phyloP scores from a whole-genome alignment of 805 yeast species.

The Ascoidea rubescens region DNA sequence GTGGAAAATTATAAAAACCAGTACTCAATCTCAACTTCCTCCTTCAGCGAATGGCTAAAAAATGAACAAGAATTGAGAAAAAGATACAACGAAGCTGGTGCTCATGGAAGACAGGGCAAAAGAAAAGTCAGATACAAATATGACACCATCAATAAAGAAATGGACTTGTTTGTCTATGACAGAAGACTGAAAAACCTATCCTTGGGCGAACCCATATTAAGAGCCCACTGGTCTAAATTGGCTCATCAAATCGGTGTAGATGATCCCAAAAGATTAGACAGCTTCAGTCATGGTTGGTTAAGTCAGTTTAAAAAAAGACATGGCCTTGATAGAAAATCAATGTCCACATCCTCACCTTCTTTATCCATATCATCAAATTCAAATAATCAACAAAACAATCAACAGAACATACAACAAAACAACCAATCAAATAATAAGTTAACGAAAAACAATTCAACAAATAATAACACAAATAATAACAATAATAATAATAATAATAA shows the following conservation, averaged over 20 bases:
- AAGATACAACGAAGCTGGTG: slow-evolving; percentile 24
- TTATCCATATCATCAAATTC: too few species aligned
- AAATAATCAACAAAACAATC: too few species aligned
- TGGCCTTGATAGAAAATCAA: slow-evolving; percentile 25
- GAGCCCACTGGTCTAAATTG: slow-evolving; percentile 41
- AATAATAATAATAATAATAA: too few species aligned
- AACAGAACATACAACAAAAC: too few species aligned
- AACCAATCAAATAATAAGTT: too few species aligned
- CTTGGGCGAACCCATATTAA: slow-evolving; percentile 37
- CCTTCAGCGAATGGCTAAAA: slow-evolving; percentile 44
- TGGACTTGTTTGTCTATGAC: slow-evolving; percentile 38
- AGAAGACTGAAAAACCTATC: slow-evolving; percentile 29
- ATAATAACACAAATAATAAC: too few species aligned
- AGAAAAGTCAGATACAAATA: slow-evolving; percentile 39
- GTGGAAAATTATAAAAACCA: background rate
- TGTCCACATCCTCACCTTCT: slow-evolving; percentile 7
- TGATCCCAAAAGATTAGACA: slow-evolving; percentile 16
- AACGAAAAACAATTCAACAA: too few species aligned
- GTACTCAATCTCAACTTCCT: background rate
- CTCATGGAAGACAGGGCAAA: slow-evolving; percentile 19
- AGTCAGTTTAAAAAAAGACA: slow-evolving; percentile 16
- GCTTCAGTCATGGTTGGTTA: background rate
- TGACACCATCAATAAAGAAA: slow-evolving; percentile 41
- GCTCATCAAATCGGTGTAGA: slow-evolving; percentile 44
- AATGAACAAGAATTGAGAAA: slow-evolving; percentile 35